Conservation (phyloP, 495 filamentous ascomycete species). For the Penicillium herquei region DNA sequence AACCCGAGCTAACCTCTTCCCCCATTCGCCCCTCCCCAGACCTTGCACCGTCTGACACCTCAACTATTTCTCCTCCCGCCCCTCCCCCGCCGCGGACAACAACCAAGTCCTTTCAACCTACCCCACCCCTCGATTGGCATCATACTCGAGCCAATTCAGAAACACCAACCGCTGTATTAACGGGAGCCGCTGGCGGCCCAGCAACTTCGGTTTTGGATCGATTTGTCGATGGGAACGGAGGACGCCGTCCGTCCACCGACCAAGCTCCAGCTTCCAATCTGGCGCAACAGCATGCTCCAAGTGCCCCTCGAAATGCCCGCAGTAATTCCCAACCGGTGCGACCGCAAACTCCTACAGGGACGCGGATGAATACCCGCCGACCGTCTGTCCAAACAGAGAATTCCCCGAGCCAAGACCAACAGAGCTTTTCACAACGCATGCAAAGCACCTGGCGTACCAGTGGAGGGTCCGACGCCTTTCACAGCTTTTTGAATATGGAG, state of each 20-base stretch:
- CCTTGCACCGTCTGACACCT: conserved; percentile 14
- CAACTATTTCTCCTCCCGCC: conserved; percentile 10
- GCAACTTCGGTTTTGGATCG: conserved; percentile 28
- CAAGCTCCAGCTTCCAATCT: conserved; percentile 28
- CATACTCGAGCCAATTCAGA: conserved; percentile 40
- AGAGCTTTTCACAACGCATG: conserved; percentile 33
- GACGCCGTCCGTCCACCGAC: conserved; percentile 37
- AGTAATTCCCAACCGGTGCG: conserved; percentile 46
- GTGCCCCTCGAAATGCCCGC: conserved; percentile 43
- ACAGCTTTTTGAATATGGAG: conserved; percentile 47
- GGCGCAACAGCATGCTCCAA: conserved; percentile 33
- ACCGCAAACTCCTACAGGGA: conserved; percentile 42
- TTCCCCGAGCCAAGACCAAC: conserved; percentile 30
- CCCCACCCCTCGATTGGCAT: conserved; percentile 29
- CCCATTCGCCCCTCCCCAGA: conserved; percentile 16
- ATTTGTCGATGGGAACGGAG: conserved; percentile 40
- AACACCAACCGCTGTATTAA: conserved; percentile 25
- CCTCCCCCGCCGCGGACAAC: conserved; percentile 22
- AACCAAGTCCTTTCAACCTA: conserved; percentile 25
- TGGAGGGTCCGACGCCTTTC: conserved; percentile 43
- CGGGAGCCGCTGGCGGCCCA: conserved; percentile 40
- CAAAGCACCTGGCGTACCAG: conserved; percentile 43
- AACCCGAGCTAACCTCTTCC: conserved; percentile 14
- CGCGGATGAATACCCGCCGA: conserved; percentile 35
- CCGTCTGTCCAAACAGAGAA: conserved; percentile 29